These are phyloP conservation scores for Cryptococcus sp. DNA, from an alignment of 1,284 basidiomycete genomes.

Conservation along the genomic window DNA sequence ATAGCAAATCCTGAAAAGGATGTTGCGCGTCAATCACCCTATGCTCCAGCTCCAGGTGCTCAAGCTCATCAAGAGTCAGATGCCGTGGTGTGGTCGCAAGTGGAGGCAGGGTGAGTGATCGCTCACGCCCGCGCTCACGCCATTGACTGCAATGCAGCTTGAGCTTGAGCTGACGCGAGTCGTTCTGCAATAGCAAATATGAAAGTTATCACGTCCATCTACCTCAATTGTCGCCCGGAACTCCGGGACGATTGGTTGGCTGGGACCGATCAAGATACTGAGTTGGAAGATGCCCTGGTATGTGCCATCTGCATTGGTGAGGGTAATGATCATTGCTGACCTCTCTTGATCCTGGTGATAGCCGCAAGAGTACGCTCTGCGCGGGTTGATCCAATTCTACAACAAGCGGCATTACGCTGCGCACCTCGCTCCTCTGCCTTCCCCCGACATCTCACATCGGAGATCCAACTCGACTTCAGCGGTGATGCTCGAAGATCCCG, in stretches of 20 bases:
- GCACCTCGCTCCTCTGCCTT: constrained; percentile 23
- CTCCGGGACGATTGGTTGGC: constrained; percentile 97
- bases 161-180: constrained; percentile 1
- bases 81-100: constrained; percentile 96
- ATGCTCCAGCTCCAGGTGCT: constrained; percentile 94
- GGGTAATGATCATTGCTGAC: neutral
- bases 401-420: constrained; percentile 50
- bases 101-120: constrained; percentile 84
- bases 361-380: constrained; percentile 95
- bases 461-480: constrained; percentile 35
- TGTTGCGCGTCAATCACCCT: constrained; percentile 89
- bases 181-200: constrained; percentile 73
- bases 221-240: constrained; percentile 94
- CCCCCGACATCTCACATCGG: constrained; percentile 28
- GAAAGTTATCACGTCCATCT: constrained; percentile 99
- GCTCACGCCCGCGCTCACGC: too few species aligned
- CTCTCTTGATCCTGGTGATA: constrained; percentile 44
- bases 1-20: constrained; percentile 90
- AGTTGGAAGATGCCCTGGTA: constrained; percentile 62
- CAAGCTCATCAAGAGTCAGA: constrained; percentile 98
- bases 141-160: too few species aligned
- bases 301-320: constrained; percentile 1
- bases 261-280: constrained; percentile 88
- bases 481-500: constrained; percentile 34
- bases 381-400: constrained; percentile 89